Evolutionary conservation across 495 filamentous ascomycete species (phyloP).

Genomic region (Aspergillus incahuasiensis): DNA sequence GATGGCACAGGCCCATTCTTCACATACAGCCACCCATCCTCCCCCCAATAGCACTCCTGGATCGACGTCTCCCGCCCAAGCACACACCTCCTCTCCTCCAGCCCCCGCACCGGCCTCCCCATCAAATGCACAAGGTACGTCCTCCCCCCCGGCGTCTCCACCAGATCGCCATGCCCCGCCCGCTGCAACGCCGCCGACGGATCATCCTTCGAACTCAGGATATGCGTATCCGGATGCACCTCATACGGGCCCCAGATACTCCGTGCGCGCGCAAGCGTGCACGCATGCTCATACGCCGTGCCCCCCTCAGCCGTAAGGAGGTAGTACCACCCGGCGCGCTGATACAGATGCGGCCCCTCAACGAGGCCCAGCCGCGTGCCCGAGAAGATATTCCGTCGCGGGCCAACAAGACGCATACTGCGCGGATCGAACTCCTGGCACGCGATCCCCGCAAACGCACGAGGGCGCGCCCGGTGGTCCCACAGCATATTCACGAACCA

Average conservation of each 20-base stretch:
- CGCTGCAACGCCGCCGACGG: no score
- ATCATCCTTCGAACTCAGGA: no score
- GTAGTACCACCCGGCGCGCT: conserved; percentile 9
- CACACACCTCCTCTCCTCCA: conserved; percentile 1
- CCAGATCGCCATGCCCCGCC: no score
- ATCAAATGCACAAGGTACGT: no score
- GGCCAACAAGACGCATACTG: background rate
- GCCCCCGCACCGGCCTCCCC: no score
- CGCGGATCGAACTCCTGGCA: background rate
- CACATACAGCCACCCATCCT: conserved; percentile 8
- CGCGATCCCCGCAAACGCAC: background rate
- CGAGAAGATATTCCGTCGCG: background rate
- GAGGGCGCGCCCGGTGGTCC: background rate
- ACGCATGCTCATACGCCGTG: conserved; percentile 4
- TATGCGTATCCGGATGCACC: no score
- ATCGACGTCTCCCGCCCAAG: conserved; percentile 7
- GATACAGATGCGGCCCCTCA: conserved; percentile 29
- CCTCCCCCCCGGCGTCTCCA: no score
- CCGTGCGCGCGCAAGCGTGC: conserved; percentile 6
- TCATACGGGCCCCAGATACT: conserved; percentile 11
- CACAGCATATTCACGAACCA: conserved; percentile 6
- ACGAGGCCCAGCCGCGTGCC: conserved; percentile 33
- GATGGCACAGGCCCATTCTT: conserved; percentile 7
- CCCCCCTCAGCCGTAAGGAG: conserved; percentile 10
- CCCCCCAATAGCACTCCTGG: conserved; percentile 5